Conservation (phyloP, 192 early-diverging fungal species). For the Haplosporangium gracile region DNA sequence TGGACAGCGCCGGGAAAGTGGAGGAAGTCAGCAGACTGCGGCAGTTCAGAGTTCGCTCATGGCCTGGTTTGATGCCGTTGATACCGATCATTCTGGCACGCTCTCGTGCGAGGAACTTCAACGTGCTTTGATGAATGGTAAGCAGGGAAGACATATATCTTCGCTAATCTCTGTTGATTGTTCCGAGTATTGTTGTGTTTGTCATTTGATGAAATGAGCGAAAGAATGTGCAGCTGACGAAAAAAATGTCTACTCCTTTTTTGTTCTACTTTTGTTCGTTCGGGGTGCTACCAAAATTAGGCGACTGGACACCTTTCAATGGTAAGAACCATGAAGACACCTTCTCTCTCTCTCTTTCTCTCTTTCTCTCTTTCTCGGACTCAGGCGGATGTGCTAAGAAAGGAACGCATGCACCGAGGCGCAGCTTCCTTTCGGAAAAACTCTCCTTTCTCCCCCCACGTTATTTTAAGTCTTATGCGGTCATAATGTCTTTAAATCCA, state of each 20-base stretch:
- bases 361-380: not conserved
- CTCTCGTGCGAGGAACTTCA: constrained; percentile 72
- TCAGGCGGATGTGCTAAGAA: not conserved
- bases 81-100: constrained; percentile 67
- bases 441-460: not conserved
- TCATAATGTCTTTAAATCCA: not conserved
- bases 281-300: constrained; percentile 4
- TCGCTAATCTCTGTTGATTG: not conserved
- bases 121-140: constrained; percentile 69
- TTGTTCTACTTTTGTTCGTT: constrained; percentile 2
- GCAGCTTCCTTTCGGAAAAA: not conserved
- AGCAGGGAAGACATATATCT: not conserved
- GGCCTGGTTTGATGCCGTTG: constrained; percentile 60
- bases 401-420: not conserved
- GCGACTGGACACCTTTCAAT: constrained; percentile 75
- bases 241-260: not conserved
- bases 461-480: not conserved
- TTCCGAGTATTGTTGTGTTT: not conserved
- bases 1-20: not conserved
- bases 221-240: not conserved
- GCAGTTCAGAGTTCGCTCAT: constrained; percentile 35
- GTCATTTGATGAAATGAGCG: not conserved
- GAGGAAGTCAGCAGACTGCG: not conserved
- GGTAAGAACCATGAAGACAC: constrained; percentile 16
- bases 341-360: not conserved